A percentile compares a stretch with the other conserved stretches of the same genome.
Conservation (phyloP, 352 stramenopile species). For the Globisporangium spinosum region DNA sequence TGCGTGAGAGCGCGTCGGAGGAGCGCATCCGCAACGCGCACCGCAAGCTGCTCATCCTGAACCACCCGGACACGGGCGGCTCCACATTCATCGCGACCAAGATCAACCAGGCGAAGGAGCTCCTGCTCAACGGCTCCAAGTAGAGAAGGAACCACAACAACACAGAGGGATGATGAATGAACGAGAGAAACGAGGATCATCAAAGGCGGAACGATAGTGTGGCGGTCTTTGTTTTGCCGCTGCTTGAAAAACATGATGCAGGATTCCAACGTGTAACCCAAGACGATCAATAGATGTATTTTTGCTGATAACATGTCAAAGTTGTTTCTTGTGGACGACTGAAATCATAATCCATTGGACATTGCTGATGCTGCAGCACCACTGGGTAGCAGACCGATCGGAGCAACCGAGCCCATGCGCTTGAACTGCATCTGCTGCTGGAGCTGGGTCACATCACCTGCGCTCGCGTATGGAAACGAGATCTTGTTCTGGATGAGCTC, state of each 20-base stretch:
- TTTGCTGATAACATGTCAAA: constrained; percentile 2
- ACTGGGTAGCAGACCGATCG: background rate
- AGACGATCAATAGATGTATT: constrained; percentile 17
- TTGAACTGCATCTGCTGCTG: constrained; percentile 28
- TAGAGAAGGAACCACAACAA: constrained; percentile 23
- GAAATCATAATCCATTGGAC: background rate
- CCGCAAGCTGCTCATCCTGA: constrained; percentile 97
- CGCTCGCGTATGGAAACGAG: constrained; percentile 25
- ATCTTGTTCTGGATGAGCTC: constrained; percentile 37
- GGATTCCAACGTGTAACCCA: background rate
- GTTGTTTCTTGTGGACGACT: background rate
- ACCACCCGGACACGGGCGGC: constrained; percentile 98
- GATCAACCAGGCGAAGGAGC: constrained; percentile 99
- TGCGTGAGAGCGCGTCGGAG: constrained; percentile 92
- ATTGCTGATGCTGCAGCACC: background rate
- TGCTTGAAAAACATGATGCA: background rate
- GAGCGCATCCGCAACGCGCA: constrained; percentile 98
- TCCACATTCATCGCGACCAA: constrained; percentile 98
- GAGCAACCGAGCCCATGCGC: constrained; percentile 6
- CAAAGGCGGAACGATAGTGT: background rate
- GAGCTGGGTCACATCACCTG: constrained; percentile 26
- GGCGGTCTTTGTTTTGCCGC: background rate
- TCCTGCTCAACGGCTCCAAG: constrained; percentile 83
- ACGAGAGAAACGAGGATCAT: background rate
- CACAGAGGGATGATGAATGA: constrained; percentile 1